phyloP scores from a whole-genome alignment of 192 early-diverging fungal genomes.

The Podila epigama region DNA sequence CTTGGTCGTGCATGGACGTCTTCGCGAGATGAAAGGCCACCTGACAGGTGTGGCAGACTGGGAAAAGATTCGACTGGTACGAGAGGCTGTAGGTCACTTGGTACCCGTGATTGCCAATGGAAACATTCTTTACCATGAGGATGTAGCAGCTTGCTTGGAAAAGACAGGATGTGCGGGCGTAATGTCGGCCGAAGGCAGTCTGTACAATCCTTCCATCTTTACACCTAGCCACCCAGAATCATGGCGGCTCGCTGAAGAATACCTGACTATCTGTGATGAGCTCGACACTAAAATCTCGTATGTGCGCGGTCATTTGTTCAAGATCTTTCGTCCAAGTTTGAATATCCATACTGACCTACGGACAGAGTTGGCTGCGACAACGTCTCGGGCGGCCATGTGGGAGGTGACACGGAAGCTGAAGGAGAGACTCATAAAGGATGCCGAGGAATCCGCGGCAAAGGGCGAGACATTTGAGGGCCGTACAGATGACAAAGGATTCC shows the following conservation, averaged over 20 bases:
- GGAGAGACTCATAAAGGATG: conserved; percentile 52
- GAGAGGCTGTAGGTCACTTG: conserved; percentile 68
- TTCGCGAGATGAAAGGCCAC: conserved; percentile 96
- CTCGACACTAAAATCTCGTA: conserved; percentile 69
- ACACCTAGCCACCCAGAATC: conserved; percentile 63
- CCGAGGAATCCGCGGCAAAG: conserved; percentile 3
- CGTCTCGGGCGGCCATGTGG: conserved; percentile 66
- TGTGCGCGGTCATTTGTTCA: conserved; percentile 93
- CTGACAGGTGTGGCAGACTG: conserved; percentile 97
- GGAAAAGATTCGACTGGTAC: conserved; percentile 89
- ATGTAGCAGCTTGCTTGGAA: conserved; percentile 82
- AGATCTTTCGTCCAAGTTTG: conserved; percentile 83
- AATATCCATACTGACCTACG: conserved; percentile 83
- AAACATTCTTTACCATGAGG: conserved; percentile 95
- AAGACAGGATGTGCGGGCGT: conserved; percentile 92
- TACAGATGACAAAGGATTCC: conserved; percentile 57
- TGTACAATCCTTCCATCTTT: conserved; percentile 93
- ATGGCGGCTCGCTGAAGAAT: conserved; percentile 88
- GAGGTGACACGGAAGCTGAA: conserved; percentile 66
- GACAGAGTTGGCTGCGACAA: conserved; percentile 67
- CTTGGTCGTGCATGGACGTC: conserved; percentile 93
- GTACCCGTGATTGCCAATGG: conserved; percentile 98
- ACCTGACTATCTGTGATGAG: conserved; percentile 81
- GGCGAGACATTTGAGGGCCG: conserved; percentile 35
- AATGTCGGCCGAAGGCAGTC: conserved; percentile 89